phyloP scores from a whole-genome alignment of 2,329 filamentous ascomycete species.

The Pezicula carpinea region DNA sequence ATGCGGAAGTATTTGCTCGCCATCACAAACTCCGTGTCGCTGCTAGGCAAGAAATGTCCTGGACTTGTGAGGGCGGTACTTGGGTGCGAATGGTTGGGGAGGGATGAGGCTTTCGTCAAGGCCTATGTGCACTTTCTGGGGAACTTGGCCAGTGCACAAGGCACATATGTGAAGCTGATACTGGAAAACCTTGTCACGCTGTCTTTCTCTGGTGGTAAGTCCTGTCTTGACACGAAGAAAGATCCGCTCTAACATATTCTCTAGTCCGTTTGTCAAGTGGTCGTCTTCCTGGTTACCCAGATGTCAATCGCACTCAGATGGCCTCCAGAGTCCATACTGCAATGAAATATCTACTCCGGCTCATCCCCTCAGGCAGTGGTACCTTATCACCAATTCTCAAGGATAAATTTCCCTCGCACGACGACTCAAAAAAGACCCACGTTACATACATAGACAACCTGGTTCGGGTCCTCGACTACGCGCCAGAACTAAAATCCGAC shows the following conservation, averaged over 20 bases:
- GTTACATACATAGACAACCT: slow-evolving; percentile 86
- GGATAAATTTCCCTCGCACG: slow-evolving; percentile 69
- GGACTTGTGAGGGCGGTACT: slow-evolving; percentile 55
- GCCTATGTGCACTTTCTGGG: slow-evolving; percentile 65
- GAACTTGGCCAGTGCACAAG: slow-evolving; percentile 76
- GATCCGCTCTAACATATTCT: slow-evolving; percentile 34
- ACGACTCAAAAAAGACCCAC: slow-evolving; percentile 73
- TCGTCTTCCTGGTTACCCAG: slow-evolving; percentile 39
- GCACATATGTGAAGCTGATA: slow-evolving; percentile 68
- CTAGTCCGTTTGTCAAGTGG: slow-evolving; percentile 32
- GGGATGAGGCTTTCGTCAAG: slow-evolving; percentile 60
- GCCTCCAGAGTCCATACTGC: slow-evolving; percentile 71
- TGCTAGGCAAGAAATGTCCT: slow-evolving; percentile 54
- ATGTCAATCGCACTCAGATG: slow-evolving; percentile 59
- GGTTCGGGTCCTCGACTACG: slow-evolving; percentile 70
- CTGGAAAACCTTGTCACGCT: slow-evolving; percentile 71
- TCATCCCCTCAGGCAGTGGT: slow-evolving; percentile 74
- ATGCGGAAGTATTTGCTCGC: slow-evolving; percentile 53
- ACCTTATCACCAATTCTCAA: slow-evolving; percentile 64
- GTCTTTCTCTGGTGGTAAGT: slow-evolving; percentile 59
- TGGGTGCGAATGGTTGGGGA: slow-evolving; percentile 60
- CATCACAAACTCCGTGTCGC: slow-evolving; percentile 56
- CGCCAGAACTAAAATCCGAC: slow-evolving; percentile 71
- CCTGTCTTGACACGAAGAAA: slow-evolving; percentile 1
- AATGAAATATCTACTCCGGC: slow-evolving; percentile 69